Conservation (phyloP, 2,329 filamentous ascomycete species). For the Neofusicoccum kwambonambiense region DNA sequence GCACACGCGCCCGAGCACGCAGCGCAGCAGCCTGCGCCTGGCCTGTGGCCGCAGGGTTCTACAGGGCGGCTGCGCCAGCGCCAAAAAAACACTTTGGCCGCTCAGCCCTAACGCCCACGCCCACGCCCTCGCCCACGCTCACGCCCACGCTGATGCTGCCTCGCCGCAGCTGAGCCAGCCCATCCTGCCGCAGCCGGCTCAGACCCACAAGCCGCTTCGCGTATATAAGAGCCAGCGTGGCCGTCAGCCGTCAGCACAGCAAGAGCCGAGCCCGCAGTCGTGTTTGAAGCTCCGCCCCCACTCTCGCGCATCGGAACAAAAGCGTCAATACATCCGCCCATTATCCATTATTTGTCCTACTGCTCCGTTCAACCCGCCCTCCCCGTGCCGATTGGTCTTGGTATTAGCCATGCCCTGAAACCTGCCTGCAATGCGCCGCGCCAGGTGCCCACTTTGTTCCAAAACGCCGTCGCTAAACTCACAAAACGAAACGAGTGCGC, state of each 20-base stretch:
- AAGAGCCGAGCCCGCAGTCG: neutral
- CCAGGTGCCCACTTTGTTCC: neutral
- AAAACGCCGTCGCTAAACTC: conserved; percentile 14
- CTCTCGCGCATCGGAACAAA: conserved; percentile 10
- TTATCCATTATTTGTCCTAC: conserved; percentile 16
- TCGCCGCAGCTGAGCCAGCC: conserved; percentile 6
- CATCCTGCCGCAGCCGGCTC: conserved; percentile 3
- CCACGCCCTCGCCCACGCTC: neutral
- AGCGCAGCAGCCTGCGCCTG: neutral
- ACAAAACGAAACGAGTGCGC: neutral
- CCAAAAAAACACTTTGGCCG: no score
- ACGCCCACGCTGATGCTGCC: neutral
- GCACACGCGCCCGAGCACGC: neutral
- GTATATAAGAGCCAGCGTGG: conserved; percentile 5
- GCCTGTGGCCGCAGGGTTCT: no score
- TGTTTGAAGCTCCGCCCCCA: conserved; percentile 8
- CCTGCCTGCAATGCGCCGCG: neutral
- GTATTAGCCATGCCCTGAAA: conserved; percentile 12
- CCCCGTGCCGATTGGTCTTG: conserved; percentile 5
- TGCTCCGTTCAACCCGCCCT: neutral
- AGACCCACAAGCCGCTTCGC: neutral
- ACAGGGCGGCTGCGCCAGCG: no score
- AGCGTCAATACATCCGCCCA: conserved; percentile 14
- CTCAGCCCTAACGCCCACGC: neutral
- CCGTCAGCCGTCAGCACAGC: conserved; percentile 11